Percentiles rank a stretch among this genome's conserved stretches.
Evolutionary conservation across 495 filamentous ascomycete genomes (phyloP).

Genomic region (Daldinia loculata): DNA sequence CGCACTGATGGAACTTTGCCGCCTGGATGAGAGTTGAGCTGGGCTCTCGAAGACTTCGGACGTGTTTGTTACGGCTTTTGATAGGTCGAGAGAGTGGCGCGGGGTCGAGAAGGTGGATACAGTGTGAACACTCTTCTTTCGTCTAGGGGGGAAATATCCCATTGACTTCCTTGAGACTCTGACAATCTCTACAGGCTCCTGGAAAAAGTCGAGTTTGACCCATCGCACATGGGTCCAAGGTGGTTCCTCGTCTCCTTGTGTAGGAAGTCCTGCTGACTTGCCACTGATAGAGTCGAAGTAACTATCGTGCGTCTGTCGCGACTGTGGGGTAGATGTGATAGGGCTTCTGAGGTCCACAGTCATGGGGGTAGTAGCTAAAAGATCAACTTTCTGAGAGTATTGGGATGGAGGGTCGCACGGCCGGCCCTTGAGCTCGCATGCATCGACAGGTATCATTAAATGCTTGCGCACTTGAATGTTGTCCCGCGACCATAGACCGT

Average conservation of each 20-base stretch:
- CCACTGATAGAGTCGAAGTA: conserved; percentile 51
- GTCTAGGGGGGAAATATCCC: conserved; percentile 89
- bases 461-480: conserved; percentile 82
- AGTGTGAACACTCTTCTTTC: conserved; percentile 75
- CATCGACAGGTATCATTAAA: conserved; percentile 87
- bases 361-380: conserved; percentile 57
- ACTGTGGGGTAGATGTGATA: conserved; percentile 15
- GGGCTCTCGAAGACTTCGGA: conserved; percentile 49
- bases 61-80: conserved; percentile 50
- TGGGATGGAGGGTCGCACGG: conserved; percentile 56
- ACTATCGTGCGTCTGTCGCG: conserved; percentile 42
- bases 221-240: conserved; percentile 88
- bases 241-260: conserved; percentile 52
- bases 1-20: conserved; percentile 48
- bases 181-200: conserved; percentile 80
- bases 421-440: conserved; percentile 83
- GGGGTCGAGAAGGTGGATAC: conserved; percentile 67
- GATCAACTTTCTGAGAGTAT: conserved; percentile 52
- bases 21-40: conserved; percentile 51
- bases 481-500: conserved; percentile 93
- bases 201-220: conserved; percentile 78
- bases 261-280: conserved; percentile 36
- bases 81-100: conserved; percentile 68
- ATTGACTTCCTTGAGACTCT: conserved; percentile 81
- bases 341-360: conserved; percentile 24